A percentile compares a stretch with the other conserved stretches of the same genome.
These are phyloP conservation scores for Curvularia sp. DNA, from an alignment of 2,329 filamentous ascomycete species.

Conservation along the genomic window DNA sequence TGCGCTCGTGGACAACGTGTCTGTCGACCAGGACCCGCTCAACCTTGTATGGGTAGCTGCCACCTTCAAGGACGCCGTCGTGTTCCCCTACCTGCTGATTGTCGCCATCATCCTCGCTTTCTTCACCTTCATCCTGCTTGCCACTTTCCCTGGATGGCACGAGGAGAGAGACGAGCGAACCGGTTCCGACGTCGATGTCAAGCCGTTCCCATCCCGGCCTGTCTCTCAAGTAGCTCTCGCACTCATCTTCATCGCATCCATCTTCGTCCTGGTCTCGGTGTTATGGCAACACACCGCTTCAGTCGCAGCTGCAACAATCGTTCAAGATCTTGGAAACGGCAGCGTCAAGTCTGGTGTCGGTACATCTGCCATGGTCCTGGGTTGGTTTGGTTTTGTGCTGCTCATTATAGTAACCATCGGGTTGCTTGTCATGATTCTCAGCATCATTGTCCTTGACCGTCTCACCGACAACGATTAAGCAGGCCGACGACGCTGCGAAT, in stretches of 20 bases:
- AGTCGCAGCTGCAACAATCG: slow-evolving; percentile 91
- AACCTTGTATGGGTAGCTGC: slow-evolving; percentile 97
- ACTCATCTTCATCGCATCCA: slow-evolving; percentile 78
- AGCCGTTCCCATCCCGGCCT: slow-evolving; percentile 89
- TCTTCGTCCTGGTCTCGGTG: slow-evolving; percentile 71
- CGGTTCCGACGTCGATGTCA: slow-evolving; percentile 87
- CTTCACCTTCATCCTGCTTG: slow-evolving; percentile 90
- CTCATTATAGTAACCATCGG: slow-evolving; percentile 96
- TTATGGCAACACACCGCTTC: slow-evolving; percentile 96
- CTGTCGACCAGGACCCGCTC: slow-evolving; percentile 90
- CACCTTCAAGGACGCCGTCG: slow-evolving; percentile 98
- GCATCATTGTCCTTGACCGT: slow-evolving; percentile 79
- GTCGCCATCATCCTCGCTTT: slow-evolving; percentile 98
- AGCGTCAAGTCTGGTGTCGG: slow-evolving; percentile 86
- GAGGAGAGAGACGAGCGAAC: slow-evolving; percentile 79
- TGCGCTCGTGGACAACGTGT: slow-evolving; percentile 85
- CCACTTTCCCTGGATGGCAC: slow-evolving; percentile 97
- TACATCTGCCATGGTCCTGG: slow-evolving; percentile 94
- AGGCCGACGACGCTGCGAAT: slow-evolving; percentile 1
- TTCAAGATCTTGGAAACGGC: slow-evolving; percentile 90
- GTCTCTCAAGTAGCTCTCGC: slow-evolving; percentile 93
- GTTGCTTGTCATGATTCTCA: slow-evolving; percentile 93
- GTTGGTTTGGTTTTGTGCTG: slow-evolving; percentile 95
- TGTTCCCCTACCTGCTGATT: slow-evolving; percentile 98
- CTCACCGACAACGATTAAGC: slow-evolving; percentile 55